These are phyloP conservation scores for Psidium friedrichsthalianum DNA, from an alignment of 345 rosid species.

Conservation along the genomic window DNA sequence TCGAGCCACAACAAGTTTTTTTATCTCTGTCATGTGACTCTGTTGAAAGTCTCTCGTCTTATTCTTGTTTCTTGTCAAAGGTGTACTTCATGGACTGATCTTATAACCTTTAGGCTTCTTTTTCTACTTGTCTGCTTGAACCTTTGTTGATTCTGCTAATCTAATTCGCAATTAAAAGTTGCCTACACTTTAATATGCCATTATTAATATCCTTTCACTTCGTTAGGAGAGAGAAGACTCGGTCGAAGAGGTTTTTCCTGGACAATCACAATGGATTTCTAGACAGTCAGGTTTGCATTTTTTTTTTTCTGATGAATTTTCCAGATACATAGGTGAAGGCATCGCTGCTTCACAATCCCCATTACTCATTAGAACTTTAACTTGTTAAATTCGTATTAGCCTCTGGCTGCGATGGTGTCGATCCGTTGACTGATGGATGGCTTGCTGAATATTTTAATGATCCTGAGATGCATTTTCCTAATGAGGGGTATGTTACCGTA, in stretches of 20 bases:
- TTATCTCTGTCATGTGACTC: background rate
- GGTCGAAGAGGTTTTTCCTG: conserved; percentile 46
- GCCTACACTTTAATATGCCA: background rate
- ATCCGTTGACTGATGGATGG: conserved; percentile 62
- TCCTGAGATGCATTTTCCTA: conserved; percentile 39
- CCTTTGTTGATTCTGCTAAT: background rate
- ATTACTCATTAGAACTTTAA: background rate
- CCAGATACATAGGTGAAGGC: background rate
- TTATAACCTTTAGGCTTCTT: background rate
- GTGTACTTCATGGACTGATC: background rate
- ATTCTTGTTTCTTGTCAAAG: background rate
- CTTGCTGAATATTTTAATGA: conserved; percentile 63
- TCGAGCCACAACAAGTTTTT: background rate
- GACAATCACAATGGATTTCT: conserved; percentile 36
- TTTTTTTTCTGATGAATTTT: background rate
- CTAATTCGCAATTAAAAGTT: background rate
- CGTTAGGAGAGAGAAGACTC: conserved; percentile 53
- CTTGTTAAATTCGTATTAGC: conserved; percentile 11
- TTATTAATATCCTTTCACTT: conserved; percentile 2
- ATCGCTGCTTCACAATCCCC: background rate
- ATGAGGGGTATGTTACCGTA: conserved; percentile 49
- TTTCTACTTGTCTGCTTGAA: background rate
- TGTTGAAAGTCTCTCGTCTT: background rate
- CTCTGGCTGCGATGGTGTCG: conserved; percentile 40
- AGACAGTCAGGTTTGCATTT: conserved; percentile 60